Base-by-base conservation (phyloP, 805 yeast species). In the Metschnikowia aberdeeniae region DNA sequence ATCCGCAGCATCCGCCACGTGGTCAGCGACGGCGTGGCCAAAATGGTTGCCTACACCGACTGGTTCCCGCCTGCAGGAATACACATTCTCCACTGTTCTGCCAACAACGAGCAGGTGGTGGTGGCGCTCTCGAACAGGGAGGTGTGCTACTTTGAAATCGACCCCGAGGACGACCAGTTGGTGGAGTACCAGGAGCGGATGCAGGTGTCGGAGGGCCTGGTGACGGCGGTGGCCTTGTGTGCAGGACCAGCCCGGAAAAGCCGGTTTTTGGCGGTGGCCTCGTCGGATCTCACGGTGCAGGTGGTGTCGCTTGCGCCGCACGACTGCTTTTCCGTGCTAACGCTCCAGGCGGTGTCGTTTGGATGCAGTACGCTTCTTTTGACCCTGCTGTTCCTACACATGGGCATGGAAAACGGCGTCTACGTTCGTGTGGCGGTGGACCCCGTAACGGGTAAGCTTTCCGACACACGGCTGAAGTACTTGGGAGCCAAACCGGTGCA, bases 11-110 rank as follows among this genome's bases (percentile, higher is more conserved):
- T 68, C 4, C 53, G 50, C 17, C 63, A 63, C 36, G 40, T 28
- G 7, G 40, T 45, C 10, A 39, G 31, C 7, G 51, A 50, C 17
- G 54, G 46, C 14, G 36, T 34, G 2, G 31, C 36, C 11, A 30
- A 26, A 17, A 36, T 34, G 32, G 28, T 26, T 4, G 32, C 40
- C 9, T 34, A 36, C 19, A 64, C 75, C 0, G 84, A 84, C 50
- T 93, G 98, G 98, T 68, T 63, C 26, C 88, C 96, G 1, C 95
- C 97, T 0, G 81, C 83, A 0, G 95, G 93, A 2, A 77, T 82
- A 17, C 69, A 75, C 20, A 73, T 93, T 33, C 56, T 76, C 0
- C 65, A 70, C n/a, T 83, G 88, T 0, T 59, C 86, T 1, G 64
- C 84, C 3, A 87, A 89, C 13, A 68, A 73, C 20, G 72, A 76